Evolutionary conservation across 768 basidiomycete species (phyloP).

Genomic region (Rhodotorula paludigena): DNA sequence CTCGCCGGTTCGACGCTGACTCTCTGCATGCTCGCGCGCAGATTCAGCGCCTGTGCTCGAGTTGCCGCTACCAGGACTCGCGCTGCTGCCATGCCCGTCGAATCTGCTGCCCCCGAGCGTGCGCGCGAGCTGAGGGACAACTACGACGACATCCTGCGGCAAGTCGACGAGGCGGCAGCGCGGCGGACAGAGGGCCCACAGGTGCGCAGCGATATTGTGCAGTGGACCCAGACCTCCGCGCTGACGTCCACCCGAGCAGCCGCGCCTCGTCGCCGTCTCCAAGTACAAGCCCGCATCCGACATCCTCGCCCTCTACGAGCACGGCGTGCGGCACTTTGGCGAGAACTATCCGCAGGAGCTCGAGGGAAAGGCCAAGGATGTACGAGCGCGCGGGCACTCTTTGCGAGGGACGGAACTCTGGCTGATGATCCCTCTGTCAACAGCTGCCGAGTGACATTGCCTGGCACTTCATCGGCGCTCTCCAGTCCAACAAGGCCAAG

Average conservation of each 20-base stretch:
- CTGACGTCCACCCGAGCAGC: constrained; percentile 43
- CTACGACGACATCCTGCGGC: constrained; percentile 43
- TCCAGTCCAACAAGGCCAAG: constrained; percentile 93
- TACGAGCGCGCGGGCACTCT: constrained; percentile 45
- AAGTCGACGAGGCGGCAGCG: constrained; percentile 34
- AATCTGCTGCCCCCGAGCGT: constrained; percentile 41
- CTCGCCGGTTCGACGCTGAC: neutral
- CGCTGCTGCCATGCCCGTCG: constrained; percentile 19
- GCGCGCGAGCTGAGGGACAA: constrained; percentile 46
- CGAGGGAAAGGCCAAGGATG: constrained; percentile 72
- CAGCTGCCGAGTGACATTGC: constrained; percentile 82
- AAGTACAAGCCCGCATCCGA: constrained; percentile 88
- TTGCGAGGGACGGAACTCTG: no score
- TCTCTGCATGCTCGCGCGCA: neutral
- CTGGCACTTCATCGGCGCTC: constrained; percentile 94
- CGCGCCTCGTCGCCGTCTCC: constrained; percentile 76
- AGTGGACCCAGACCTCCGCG: neutral
- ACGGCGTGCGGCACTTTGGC: constrained; percentile 84
- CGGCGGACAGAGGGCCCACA: neutral
- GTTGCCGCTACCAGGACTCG: neutral
- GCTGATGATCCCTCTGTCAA: neutral
- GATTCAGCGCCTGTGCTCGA: no score
- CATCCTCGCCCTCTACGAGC: constrained; percentile 71
- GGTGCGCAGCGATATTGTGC: neutral
- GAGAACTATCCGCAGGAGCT: constrained; percentile 97